phyloP scores from a whole-genome alignment of 768 basidiomycete genomes.

The Obba rivulosa region DNA sequence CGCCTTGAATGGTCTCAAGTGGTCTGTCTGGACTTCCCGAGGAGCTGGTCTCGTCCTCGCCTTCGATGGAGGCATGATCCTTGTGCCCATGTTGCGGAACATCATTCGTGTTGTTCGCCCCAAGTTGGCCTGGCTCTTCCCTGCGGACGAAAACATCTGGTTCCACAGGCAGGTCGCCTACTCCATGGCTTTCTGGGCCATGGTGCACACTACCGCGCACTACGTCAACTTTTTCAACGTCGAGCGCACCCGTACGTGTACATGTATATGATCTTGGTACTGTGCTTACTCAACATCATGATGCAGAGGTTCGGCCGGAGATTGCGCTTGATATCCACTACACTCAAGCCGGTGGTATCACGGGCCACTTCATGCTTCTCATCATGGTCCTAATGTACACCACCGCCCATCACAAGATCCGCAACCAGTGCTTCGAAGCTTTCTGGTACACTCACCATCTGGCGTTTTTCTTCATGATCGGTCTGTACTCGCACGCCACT shows the following conservation, averaged over 20 bases:
- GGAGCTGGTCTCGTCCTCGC: conserved; percentile 91
- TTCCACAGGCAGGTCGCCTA: conserved; percentile 95
- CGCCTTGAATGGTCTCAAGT: conserved; percentile 73
- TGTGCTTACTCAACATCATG: not conserved
- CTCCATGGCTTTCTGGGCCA: conserved; percentile 87
- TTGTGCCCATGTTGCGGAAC: conserved; percentile 88
- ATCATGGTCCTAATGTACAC: conserved; percentile 93
- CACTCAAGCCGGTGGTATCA: conserved; percentile 84
- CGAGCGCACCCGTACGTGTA: conserved; percentile 69
- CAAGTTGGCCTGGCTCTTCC: conserved; percentile 74
- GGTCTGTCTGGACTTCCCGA: conserved; percentile 86
- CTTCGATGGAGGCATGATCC: conserved; percentile 79
- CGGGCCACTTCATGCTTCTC: conserved; percentile 92
- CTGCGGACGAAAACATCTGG: conserved; percentile 94
- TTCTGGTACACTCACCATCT: conserved; percentile 98
- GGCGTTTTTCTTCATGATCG: conserved; percentile 92
- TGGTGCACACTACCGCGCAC: conserved; percentile 91
- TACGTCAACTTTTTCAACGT: conserved; percentile 93
- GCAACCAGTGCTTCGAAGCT: conserved; percentile 85
- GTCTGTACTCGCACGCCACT: conserved; percentile 83
- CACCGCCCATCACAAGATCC: conserved; percentile 85
- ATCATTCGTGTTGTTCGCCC: conserved; percentile 82
- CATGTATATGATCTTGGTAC: not conserved
- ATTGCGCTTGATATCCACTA: conserved; percentile 84
- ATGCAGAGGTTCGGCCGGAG: conserved; percentile 72